Conservation (phyloP, 148 eudicot species). For the Vaccinium macrocarpon region DNA sequence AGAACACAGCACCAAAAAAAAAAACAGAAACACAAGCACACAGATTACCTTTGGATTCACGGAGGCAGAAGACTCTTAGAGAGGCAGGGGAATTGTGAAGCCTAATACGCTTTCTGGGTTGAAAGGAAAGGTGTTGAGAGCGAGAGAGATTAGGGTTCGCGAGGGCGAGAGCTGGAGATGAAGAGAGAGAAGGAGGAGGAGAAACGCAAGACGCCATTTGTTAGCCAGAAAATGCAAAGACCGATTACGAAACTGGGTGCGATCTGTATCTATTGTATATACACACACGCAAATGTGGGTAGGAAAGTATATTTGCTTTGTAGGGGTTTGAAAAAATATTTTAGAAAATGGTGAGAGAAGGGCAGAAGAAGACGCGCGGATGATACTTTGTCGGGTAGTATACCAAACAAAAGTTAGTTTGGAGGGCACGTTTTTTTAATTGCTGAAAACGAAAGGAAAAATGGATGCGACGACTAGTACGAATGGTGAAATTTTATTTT, state of each 20-base stretch:
- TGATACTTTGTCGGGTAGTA: background rate
- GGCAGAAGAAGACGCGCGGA: background rate
- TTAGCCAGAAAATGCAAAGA: background rate
- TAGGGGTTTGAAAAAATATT: background rate
- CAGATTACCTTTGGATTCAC: conserved; percentile 26
- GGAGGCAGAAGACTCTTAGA: conserved; percentile 24
- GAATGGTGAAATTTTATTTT: background rate
- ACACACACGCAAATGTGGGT: background rate
- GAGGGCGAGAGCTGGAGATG: conserved; percentile 15
- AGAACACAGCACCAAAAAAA: too few relatives aligned
- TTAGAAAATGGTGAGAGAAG: background rate
- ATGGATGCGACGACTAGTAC: background rate
- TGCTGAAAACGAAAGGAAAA: background rate
- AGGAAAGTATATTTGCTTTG: background rate
- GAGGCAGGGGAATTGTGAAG: conserved; percentile 15
- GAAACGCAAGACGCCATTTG: conserved; percentile 26
- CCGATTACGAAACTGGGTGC: background rate
- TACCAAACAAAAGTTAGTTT: background rate
- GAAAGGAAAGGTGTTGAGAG: conserved; percentile 18
- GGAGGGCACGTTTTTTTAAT: background rate
- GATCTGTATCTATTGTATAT: background rate
- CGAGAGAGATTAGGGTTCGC: conserved; percentile 13
- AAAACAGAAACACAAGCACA: background rate
- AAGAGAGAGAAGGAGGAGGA: conserved; percentile 4
- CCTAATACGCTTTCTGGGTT: conserved; percentile 11